Conservation (phyloP, 2,329 filamentous ascomycete genomes). For the Aspergillus texensis region DNA sequence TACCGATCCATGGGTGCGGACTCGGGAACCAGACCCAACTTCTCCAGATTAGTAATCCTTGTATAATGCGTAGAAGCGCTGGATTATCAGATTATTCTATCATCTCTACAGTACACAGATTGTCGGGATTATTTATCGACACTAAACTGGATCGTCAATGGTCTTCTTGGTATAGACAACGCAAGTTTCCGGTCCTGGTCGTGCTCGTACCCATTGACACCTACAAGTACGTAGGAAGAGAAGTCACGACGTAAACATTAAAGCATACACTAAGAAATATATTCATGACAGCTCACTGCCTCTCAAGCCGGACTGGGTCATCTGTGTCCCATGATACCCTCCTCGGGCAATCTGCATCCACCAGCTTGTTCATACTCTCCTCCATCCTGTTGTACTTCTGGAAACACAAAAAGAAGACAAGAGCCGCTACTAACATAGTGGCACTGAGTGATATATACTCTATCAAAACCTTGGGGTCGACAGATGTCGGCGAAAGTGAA, state of each 20-base stretch:
- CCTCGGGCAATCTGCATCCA: not conserved
- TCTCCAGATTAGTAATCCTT: not conserved
- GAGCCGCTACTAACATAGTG: constrained; percentile 11
- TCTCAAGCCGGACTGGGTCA: not conserved
- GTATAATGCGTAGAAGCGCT: not conserved
- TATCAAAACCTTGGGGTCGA: not conserved
- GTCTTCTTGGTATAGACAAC: no score
- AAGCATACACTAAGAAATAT: not conserved
- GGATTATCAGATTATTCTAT: no score
- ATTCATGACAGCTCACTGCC: not conserved
- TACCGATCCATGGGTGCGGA: not conserved
- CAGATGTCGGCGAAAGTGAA: constrained; percentile 8
- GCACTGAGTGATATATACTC: not conserved
- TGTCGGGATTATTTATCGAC: no score
- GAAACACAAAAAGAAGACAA: constrained; percentile 14
- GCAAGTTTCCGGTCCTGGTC: no score
- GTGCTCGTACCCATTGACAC: not conserved
- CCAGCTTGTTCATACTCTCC: constrained; percentile 15
- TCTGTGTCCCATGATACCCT: not conserved
- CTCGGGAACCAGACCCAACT: not conserved
- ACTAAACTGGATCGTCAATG: no score
- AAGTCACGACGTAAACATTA: not conserved
- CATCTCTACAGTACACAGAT: no score
- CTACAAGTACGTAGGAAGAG: not conserved
- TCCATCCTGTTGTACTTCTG: constrained; percentile 20